Conservation (phyloP, 1,139 yeast genomes). For the Arxiozyma heterogenica region DNA sequence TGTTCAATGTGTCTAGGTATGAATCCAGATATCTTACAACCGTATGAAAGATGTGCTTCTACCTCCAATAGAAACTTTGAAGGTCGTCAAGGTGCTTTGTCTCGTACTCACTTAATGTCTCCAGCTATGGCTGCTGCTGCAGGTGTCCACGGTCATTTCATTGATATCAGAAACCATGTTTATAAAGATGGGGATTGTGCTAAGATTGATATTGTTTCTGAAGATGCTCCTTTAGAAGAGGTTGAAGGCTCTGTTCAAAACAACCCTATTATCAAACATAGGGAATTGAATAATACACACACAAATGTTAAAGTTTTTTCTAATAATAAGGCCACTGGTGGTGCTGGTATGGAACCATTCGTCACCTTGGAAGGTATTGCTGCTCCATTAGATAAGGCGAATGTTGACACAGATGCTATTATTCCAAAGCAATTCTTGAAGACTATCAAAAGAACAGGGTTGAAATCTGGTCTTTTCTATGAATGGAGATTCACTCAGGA, state of each 20-base stretch:
- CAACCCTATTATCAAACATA: constrained; percentile 40
- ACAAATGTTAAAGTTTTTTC: constrained; percentile 27
- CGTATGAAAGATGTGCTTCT: constrained; percentile 95
- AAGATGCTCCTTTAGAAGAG: constrained; percentile 47
- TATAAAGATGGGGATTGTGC: constrained; percentile 56
- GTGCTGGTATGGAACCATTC: constrained; percentile 38
- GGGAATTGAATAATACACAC: constrained; percentile 8
- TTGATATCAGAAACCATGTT: constrained; percentile 78
- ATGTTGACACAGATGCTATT: constrained; percentile 96
- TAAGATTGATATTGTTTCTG: constrained; percentile 32
- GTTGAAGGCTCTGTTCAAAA: constrained; percentile 21
- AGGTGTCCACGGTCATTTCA: constrained; percentile 81
- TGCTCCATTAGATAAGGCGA: constrained; percentile 90
- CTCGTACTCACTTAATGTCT: constrained; percentile 96
- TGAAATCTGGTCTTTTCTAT: constrained; percentile 78
- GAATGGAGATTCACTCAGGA: constrained; percentile 74
- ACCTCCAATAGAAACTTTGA: constrained; percentile 97
- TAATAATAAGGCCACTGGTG: not conserved
- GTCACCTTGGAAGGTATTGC: constrained; percentile 74
- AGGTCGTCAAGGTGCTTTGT: constrained; percentile 96
- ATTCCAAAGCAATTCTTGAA: constrained; percentile 97
- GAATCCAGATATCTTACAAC: constrained; percentile 95
- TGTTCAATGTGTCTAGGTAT: constrained; percentile 99
- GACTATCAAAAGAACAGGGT: constrained; percentile 95
- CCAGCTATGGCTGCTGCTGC: constrained; percentile 99